Percentiles rank a stretch among this genome's conserved stretches.
Conservation (phyloP, 2,329 filamentous ascomycete species). For the Sclerotinia trifoliorum region DNA sequence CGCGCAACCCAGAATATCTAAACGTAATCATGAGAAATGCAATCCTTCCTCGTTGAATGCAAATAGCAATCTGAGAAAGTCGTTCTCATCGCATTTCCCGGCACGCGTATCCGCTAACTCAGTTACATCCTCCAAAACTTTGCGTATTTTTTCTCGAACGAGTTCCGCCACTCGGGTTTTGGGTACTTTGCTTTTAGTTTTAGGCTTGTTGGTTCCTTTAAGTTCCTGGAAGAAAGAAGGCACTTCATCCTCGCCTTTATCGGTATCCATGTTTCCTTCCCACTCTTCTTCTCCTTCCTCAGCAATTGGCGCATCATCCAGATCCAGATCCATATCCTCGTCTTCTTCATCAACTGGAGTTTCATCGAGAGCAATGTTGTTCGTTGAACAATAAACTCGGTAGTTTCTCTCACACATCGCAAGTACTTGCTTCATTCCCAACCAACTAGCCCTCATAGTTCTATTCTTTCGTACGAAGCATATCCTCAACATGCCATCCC, state of each 20-base stretch:
- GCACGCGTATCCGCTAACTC: conserved; percentile 77
- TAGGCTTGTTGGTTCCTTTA: conserved; percentile 52
- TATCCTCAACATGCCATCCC: conserved; percentile 83
- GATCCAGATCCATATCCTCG: conserved; percentile 49
- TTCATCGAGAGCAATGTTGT: conserved; percentile 77
- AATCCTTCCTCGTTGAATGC: conserved; percentile 91
- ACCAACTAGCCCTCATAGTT: conserved; percentile 77
- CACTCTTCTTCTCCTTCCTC: conserved; percentile 50
- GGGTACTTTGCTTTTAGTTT: conserved; percentile 66
- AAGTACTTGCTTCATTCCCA: conserved; percentile 77
- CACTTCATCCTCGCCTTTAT: conserved; percentile 63
- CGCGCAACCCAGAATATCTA: conserved; percentile 21
- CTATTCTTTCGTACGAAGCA: conserved; percentile 89
- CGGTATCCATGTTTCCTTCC: conserved; percentile 53
- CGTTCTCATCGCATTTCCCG: conserved; percentile 86
- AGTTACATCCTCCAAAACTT: conserved; percentile 79
- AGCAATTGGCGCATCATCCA: conserved; percentile 46
- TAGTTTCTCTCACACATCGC: conserved; percentile 86
- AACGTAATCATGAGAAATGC: conserved; percentile 60
- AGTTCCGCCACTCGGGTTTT: conserved; percentile 78
- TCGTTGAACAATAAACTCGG: conserved; percentile 83
- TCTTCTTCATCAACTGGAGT: conserved; percentile 47
- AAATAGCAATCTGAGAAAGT: conserved; percentile 77
- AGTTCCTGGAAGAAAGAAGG: conserved; percentile 79
- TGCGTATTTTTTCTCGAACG: conserved; percentile 82